Conservation (phyloP, 192 early-diverging fungal genomes). For the Coemansia sp. region DNA sequence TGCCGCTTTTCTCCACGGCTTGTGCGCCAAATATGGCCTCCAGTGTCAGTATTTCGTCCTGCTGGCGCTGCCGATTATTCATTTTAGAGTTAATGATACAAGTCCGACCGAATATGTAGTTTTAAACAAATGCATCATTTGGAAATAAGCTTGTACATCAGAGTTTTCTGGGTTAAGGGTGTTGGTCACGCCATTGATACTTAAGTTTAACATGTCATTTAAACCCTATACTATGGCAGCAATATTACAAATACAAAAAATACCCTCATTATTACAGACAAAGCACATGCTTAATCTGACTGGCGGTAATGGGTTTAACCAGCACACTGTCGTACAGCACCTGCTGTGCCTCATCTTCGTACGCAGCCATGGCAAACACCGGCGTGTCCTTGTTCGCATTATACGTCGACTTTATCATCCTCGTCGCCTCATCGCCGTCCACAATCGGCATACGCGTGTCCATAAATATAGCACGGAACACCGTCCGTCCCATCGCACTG, state of each 20-base stretch:
- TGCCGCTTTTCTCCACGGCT: slow-evolving; percentile 19
- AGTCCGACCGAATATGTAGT: too few relatives aligned
- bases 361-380: slow-evolving; percentile 79
- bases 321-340: slow-evolving; percentile 35
- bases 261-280: neutral
- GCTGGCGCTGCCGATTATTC: slow-evolving; percentile 48
- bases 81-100: too few relatives aligned
- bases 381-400: slow-evolving; percentile 84
- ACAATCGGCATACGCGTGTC: slow-evolving; percentile 93
- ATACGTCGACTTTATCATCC: slow-evolving; percentile 93
- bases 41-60: slow-evolving; percentile 52
- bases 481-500: slow-evolving; percentile 82
- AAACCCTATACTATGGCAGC: too few relatives aligned
- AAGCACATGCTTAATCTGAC: slow-evolving; percentile 16
- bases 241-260: too few relatives aligned
- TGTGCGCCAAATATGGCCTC: slow-evolving; percentile 50
- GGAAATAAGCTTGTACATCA: too few relatives aligned
- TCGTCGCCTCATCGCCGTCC: slow-evolving; percentile 84
- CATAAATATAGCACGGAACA: slow-evolving; percentile 94
- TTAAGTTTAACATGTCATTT: too few relatives aligned
- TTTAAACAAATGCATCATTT: too few relatives aligned
- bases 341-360: slow-evolving; percentile 57
- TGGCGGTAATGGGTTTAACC: slow-evolving; percentile 36
- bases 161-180: too few relatives aligned
- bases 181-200: too few relatives aligned